Conservation (phyloP, 768 basidiomycete genomes). For the Phanerochaete carnosa region DNA sequence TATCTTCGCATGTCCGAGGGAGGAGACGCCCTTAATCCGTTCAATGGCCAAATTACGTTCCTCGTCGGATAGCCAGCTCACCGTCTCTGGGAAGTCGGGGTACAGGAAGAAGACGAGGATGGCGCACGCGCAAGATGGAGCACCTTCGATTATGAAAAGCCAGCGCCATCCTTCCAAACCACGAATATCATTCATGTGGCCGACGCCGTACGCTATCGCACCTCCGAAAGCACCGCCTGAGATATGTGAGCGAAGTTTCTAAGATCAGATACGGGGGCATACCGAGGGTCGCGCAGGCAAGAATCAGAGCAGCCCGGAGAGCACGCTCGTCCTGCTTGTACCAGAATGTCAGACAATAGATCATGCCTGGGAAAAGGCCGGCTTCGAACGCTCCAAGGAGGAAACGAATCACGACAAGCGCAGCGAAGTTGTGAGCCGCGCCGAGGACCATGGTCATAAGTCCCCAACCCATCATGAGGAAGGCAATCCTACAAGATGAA, state of each 20-base stretch:
- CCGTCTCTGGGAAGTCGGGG: constrained; percentile 49
- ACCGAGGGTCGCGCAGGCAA: constrained; percentile 29
- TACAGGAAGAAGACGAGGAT: constrained; percentile 32
- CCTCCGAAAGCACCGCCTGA: constrained; percentile 30
- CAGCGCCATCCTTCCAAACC: constrained; percentile 28
- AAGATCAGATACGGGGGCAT: not conserved
- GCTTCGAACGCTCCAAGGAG: constrained; percentile 42
- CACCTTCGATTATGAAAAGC: constrained; percentile 44
- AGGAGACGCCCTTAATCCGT: constrained; percentile 36
- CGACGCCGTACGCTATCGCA: constrained; percentile 29
- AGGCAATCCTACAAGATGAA: constrained; percentile 22
- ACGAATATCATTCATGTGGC: constrained; percentile 24
- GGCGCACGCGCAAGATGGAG: constrained; percentile 37
- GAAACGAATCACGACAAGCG: constrained; percentile 39
- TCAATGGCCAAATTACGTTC: constrained; percentile 38
- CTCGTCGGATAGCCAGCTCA: constrained; percentile 38
- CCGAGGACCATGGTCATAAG: constrained; percentile 35
- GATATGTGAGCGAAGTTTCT: too few species aligned
- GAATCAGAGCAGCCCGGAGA: constrained; percentile 27
- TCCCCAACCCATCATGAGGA: constrained; percentile 39
- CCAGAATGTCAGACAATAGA: constrained; percentile 44
- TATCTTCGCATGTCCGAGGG: constrained; percentile 31
- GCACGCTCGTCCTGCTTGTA: constrained; percentile 33
- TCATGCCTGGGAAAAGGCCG: constrained; percentile 39
- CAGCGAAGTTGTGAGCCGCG: constrained; percentile 33